Base-by-base conservation (phyloP, 1,284 basidiomycete species). In the Ustilago xerochloae region DNA sequence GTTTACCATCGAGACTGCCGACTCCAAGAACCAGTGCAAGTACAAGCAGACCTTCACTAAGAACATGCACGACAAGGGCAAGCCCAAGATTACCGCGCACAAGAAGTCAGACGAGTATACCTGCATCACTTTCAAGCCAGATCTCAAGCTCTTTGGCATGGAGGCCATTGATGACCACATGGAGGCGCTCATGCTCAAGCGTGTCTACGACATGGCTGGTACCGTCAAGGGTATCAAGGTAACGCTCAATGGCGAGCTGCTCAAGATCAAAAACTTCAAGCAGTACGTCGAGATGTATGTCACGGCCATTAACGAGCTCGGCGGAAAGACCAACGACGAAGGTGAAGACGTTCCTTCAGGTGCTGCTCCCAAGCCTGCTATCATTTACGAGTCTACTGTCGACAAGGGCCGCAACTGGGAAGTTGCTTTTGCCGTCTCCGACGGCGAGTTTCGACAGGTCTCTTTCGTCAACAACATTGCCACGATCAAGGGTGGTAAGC, bases 401-500 rank as follows among this genome's bases (percentile, higher is more conserved):
- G 87, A 89, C 71, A 80, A 78, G 55, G 82, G 82, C 8, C 79
- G 81, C 47, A 91, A 94, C 15, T 99, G 97, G 97, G 97, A 99
- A 84, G 89, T 99, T 24, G 97, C 92, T 0, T 99, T 99, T 83
- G 91, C 94, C 0, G 89, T 97, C 12, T 97, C 96, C 0, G 93
- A 94, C 61, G 87, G 88, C 33, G 94, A 94, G 26, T 87, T 90
- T 36, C 93, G 93, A 85, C 79, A 81, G 57, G 93, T 98, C 36
- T 97, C 97, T 15, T 99, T 98, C 83, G 94, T 94, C 80, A 99
- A 99, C 86, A 94, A 94, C 24, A 99, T 99, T 76, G 91, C 96
- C 8, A 99, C 97, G 3, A 94, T 89, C 66, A 99, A 99, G 83
- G 97, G 97, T 60, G 97, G 97, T 56, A 95, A 93, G 1, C 97